Base-by-base conservation (phyloP, 2,329 filamentous ascomycete genomes). In the Trichoderma sp. region DNA sequence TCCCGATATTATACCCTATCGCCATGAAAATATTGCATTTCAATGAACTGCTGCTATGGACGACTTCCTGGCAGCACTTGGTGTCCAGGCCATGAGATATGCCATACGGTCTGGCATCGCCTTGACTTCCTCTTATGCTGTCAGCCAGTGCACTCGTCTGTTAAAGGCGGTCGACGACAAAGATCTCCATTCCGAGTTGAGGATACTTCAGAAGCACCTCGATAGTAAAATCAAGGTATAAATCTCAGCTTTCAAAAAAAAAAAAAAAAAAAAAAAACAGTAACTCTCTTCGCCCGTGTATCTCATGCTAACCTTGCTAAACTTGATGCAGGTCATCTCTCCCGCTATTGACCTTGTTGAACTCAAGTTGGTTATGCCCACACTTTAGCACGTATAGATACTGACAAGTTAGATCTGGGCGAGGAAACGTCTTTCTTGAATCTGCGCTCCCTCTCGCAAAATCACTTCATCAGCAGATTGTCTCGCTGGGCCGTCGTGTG, bases 311-410 rank as follows among this genome's bases (percentile, higher is more conserved):
- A 52, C 12, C 22, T 70, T n/a, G 29, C 2, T n/a, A 10, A 52
- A 8, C 22, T 70, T n/a, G 29, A 1, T n/a, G 19, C 13, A 92
- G 89, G 92, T 97, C 71, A 89, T 97, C 54, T 93, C 93, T 12
- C 94, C 94, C 1, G 92, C 93, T 10, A 94, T 97, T 74, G 93
- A 97, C 76, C 89, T 97, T 83, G 93, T 97, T 73, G 92, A 97
- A 77, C 86, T 97, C 73, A 95, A 95, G 89, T 92, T 78, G 73
- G 84, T 71, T 34, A 53, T 27, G 54, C 60, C 67, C 67, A 64
- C 25, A 63, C 4, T 22, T 29, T 9, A 52, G 19, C 35, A 56
- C 63, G 13, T 12, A 35, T 17, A n/a, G 8, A 58, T 7, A 27
- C 68, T 70, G 61, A 69, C 45, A 19, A 53, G 19, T 72, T 52